These are phyloP conservation scores for Trichoderma reesei DNA, from an alignment of 495 filamentous ascomycete genomes.

Conservation along the genomic window DNA sequence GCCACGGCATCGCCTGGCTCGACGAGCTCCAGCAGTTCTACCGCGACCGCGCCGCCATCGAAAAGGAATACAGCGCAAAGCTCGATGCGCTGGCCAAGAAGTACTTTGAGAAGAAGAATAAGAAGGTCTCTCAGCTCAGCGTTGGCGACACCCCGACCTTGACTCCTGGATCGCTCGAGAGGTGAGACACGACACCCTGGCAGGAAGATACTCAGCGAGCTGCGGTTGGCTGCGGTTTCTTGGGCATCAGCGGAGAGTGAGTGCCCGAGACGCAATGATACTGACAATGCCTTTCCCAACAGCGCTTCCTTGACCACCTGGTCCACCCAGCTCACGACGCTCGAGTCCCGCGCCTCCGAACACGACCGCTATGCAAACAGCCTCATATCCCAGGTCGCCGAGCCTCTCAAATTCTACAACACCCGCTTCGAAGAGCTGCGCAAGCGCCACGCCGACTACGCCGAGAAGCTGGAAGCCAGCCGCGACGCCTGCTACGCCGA, in stretches of 20 bases:
- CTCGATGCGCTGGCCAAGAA: slow-evolving; percentile 81
- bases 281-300: neutral
- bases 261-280: too few species aligned
- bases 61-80: slow-evolving; percentile 91
- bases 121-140: slow-evolving; percentile 78
- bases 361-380: slow-evolving; percentile 76
- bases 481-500: slow-evolving; percentile 75
- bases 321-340: slow-evolving; percentile 81
- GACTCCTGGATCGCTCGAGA: slow-evolving; percentile 92
- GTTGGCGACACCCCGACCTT: slow-evolving; percentile 88
- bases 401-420: slow-evolving; percentile 65
- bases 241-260: neutral
- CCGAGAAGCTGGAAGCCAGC: slow-evolving; percentile 79
- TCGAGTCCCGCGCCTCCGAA: slow-evolving; percentile 80
- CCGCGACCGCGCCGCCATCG: slow-evolving; percentile 82
- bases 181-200: slow-evolving; percentile 31
- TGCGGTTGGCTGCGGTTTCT: neutral
- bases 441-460: slow-evolving; percentile 83
- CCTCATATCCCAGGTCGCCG: slow-evolving; percentile 66
- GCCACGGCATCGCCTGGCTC: slow-evolving; percentile 82
- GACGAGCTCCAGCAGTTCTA: slow-evolving; percentile 97
- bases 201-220: neutral
- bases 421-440: slow-evolving; percentile 81
- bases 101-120: slow-evolving; percentile 92
- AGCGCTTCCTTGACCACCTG: slow-evolving; percentile 92